Evolutionary conservation across 805 yeast genomes (phyloP), one percentile per base, ranked within the genome.

Genomic region (Barnettozyma sucrosica): DNA sequence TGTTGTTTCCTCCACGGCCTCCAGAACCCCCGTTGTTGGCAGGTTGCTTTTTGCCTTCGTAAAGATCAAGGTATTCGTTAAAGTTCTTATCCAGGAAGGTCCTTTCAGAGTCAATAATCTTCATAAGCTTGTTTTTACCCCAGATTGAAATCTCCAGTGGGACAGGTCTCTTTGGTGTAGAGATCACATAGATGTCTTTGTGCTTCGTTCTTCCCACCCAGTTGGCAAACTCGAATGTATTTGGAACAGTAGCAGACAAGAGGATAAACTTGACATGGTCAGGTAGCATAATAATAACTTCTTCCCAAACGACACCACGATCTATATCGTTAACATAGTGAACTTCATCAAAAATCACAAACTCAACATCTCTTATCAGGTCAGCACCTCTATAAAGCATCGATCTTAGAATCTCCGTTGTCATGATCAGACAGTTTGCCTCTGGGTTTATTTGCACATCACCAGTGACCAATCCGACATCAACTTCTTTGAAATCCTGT

Each of bases 281-380:
- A 0, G 99, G 99, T 30, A 93, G 71, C 96, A 93, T 89, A 56
- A 93, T 93, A 51, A 93, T 93, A 20, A 93, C 97, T 67, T 93
- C 99, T 69, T 93, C 99, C 99, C 99, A 93, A 4, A 93, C 99
- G 13, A 93, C 99, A 61, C 99, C 99, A 66, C 99, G 81, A 59
- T 89, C 96, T 49, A 88, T 83, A 68, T 93, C 99, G 64, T 93
- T 93, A 52, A 93, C 97, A 63, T 93, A 93, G 67, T 93, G 99
- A 2, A 93, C 99, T 64, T 93, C 99, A 69, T 93, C 99, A 64
- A 93, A 93, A 36, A 93, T 89, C 24, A 93, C 97, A 72, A 90
- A 93, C 61, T 92, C 99, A 20, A 93, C 97, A 67, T 93, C 99
- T 64, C 99, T 76, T 57, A 93, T 90, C 41, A 93, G 67, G 68